Evolutionary conservation across 2,329 filamentous ascomycete species (phyloP).

Genomic region (Huntiella decipiens): DNA sequence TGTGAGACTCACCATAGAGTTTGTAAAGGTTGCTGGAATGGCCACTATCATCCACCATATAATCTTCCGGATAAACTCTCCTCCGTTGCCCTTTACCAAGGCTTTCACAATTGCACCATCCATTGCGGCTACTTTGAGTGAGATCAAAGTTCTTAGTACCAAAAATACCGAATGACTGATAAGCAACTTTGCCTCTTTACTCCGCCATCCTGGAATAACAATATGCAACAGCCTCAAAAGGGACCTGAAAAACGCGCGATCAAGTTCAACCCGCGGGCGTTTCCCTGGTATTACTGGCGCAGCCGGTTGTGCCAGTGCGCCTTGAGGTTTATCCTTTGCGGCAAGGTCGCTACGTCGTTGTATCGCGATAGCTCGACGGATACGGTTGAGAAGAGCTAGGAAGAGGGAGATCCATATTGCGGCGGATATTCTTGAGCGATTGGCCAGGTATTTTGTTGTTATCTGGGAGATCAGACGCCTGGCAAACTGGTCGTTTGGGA

Average conservation of each 20-base stretch:
- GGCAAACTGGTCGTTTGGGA: constrained; percentile 39
- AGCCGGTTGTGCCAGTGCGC: neutral
- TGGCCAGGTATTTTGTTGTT: constrained; percentile 52
- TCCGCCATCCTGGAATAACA: constrained; percentile 76
- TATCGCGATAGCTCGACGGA: constrained; percentile 79
- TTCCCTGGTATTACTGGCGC: constrained; percentile 24
- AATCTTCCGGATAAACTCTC: constrained; percentile 71
- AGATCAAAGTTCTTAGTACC: constrained; percentile 76
- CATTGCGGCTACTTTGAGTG: constrained; percentile 87
- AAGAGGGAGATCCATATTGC: constrained; percentile 69
- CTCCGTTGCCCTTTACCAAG: constrained; percentile 75
- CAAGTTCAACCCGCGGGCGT: constrained; percentile 69
- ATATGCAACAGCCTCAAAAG: constrained; percentile 64
- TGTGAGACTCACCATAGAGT: constrained; percentile 62
- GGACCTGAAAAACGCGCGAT: constrained; percentile 62
- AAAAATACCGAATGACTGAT: constrained; percentile 87
- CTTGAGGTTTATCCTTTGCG: constrained; percentile 26
- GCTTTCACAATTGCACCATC: constrained; percentile 86
- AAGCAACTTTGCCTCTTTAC: constrained; percentile 69
- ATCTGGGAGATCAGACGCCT: constrained; percentile 46
- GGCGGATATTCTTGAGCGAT: constrained; percentile 68
- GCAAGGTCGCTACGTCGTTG: constrained; percentile 38
- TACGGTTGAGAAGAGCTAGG: constrained; percentile 63
- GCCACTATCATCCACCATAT: constrained; percentile 99
- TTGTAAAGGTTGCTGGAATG: constrained; percentile 89